Conservation (phyloP, 257 asterid genomes). For the Osmanthus fragrans region DNA sequence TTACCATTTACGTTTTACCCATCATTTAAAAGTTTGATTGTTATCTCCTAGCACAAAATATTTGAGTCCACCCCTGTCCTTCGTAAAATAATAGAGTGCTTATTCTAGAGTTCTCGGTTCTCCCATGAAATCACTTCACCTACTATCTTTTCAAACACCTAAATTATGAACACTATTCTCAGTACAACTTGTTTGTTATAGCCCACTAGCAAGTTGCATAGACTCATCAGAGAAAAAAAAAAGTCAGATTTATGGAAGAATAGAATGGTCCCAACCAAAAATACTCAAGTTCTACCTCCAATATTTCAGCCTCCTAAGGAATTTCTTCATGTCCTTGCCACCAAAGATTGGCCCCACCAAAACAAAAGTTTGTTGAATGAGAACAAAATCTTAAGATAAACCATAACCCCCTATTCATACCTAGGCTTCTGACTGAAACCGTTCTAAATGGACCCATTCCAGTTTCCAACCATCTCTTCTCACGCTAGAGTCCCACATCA, state of each 20-base stretch:
- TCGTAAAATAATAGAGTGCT: neutral
- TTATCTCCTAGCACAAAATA: no score
- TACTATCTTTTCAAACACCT: neutral
- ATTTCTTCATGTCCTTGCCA: neutral
- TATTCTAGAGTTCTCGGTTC: no score
- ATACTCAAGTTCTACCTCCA: neutral
- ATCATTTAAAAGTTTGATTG: no score
- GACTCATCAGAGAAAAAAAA: neutral
- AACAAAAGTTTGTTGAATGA: slow-evolving; percentile 10
- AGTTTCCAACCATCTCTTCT: neutral
- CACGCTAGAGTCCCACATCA: neutral
- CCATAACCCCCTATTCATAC: neutral
- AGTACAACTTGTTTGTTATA: neutral
- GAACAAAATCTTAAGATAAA: slow-evolving; percentile 16
- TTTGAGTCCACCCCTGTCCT: no score
- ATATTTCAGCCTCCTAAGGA: neutral
- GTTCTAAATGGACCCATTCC: neutral
- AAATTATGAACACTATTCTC: neutral
- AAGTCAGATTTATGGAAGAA: neutral
- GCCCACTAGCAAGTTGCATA: neutral
- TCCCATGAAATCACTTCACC: neutral
- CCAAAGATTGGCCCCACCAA: neutral
- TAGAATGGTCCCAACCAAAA: neutral
- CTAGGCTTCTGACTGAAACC: neutral
- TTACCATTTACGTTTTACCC: no score